These are phyloP conservation scores for Monilinia fructicola DNA, from an alignment of 2,329 filamentous ascomycete species.

Conservation along the genomic window DNA sequence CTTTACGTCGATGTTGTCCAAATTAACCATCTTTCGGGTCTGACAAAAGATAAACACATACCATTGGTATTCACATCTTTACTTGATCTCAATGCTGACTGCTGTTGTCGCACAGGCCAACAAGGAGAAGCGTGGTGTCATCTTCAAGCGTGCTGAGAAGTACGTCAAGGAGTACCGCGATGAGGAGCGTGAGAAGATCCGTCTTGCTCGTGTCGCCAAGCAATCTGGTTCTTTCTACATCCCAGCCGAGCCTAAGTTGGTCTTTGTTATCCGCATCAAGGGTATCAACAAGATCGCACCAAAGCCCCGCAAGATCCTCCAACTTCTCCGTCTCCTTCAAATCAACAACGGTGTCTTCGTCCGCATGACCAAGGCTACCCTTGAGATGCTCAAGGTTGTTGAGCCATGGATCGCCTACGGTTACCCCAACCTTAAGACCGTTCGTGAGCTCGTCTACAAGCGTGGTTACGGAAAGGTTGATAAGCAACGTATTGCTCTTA, in stretches of 20 bases:
- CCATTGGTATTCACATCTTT: conserved; percentile 28
- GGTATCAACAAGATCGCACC: conserved; percentile 99
- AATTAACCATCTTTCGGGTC: conserved; percentile 99
- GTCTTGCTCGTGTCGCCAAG: conserved; percentile 85
- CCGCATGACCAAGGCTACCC: conserved; percentile 94
- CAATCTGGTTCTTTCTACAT: conserved; percentile 92
- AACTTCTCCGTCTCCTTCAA: conserved; percentile 98
- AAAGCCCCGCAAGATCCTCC: conserved; percentile 99
- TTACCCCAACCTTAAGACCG: conserved; percentile 98
- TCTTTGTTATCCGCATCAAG: conserved; percentile 99
- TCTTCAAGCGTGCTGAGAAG: conserved; percentile 99
- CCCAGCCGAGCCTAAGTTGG: conserved; percentile 90
- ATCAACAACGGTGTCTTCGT: conserved; percentile 99
- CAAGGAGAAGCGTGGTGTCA: conserved; percentile 97
- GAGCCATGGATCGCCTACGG: conserved; percentile 99
- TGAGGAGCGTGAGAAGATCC: conserved; percentile 96
- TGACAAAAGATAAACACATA: conserved; percentile 55
- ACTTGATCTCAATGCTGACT: conserved; percentile 42
- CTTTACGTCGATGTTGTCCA: conserved; percentile 89
- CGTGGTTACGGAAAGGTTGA: conserved; percentile 98
- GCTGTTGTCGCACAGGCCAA: conserved; percentile 64
- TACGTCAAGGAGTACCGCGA: conserved; percentile 99
- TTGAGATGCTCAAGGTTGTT: conserved; percentile 96
- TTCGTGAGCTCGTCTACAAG: conserved; percentile 99
- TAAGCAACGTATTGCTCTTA: conserved; percentile 95